Conservation (phyloP, 2,329 filamentous ascomycete species). For the Beauveria scarabaeidicola region DNA sequence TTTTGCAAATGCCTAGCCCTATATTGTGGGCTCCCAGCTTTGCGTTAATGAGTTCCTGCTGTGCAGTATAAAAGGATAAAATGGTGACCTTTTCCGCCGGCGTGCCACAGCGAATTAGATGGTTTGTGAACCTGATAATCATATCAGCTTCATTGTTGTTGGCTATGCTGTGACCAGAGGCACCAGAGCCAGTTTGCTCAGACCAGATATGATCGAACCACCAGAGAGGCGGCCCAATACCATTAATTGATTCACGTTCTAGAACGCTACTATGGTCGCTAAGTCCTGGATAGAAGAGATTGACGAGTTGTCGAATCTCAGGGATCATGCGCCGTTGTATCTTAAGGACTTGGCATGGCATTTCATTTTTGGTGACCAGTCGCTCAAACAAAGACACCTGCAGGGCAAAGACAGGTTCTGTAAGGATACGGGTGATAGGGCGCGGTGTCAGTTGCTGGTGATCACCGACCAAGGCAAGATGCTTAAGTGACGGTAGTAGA, state of each 20-base stretch:
- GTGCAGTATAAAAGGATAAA: constrained; percentile 82
- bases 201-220: constrained; percentile 47
- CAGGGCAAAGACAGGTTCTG: constrained; percentile 53
- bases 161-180: constrained; percentile 46
- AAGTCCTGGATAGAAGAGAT: constrained; percentile 38
- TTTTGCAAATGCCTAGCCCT: constrained; percentile 44
- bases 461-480: constrained; percentile 59
- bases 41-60: constrained; percentile 56
- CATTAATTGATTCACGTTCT: constrained; percentile 31
- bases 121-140: constrained; percentile 62
- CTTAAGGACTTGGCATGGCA: constrained; percentile 56
- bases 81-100: constrained; percentile 59
- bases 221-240: constrained; percentile 24
- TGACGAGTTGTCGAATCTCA: constrained; percentile 34
- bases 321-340: constrained; percentile 56
- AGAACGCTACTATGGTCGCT: constrained; percentile 35
- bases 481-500: constrained; percentile 41
- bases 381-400: constrained; percentile 74
- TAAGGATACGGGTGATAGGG: constrained; percentile 53
- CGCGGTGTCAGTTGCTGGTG: constrained; percentile 70
- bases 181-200: constrained; percentile 54
- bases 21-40: constrained; percentile 25
- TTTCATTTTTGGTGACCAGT: constrained; percentile 50
- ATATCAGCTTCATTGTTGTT: constrained; percentile 70
- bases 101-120: constrained; percentile 63